Evolutionary conservation across 148 eudicot genomes (phyloP), one percentile per base, ranked within the genome.

Genomic region (Chenopodium berlandieri): DNA sequence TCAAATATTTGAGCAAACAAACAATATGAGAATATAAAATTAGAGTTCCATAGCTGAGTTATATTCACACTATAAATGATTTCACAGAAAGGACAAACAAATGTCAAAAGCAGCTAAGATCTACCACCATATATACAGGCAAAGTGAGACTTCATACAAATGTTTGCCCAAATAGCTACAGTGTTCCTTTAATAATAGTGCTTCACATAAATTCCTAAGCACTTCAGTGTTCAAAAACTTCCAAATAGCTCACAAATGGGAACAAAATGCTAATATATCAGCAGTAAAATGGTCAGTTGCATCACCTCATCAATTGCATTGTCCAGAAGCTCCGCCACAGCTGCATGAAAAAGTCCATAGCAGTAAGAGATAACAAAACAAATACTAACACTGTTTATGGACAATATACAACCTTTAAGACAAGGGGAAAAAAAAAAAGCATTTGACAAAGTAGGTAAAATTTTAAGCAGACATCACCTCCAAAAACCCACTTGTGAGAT

Each of bases 401-500:
- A 48, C n/a, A 17, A 56, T 44, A 30, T 44, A 66, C 37, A 80
- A 32, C 13, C 79, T 32, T 46, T 46, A 22, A 60, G 11, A 81
- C 14, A 70, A 54, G 37, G 58, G 17, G 14, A 3, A n/a, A 71
- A 81, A 78, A 23, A 23, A 27, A 27, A 27, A 27, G 1, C 30
- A 27, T 27, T 27, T 27, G 30, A 27, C 30, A 27, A 27, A 27
- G 30, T 27, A 27, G 30, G 30, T 27, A 27, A 27, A 27, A 27
- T 27, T 27, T 32, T 19, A 27, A 82, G 79, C 48, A 44, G 32
- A 52, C 75, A 84, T 47, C 82, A 92, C 97, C 98, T 84, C 98
- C 98, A 86, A 94, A 94, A 48, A 92, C 97, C 98, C 98, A 94
- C 86, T 94, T 94, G 83, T 94, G 98, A 73, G 98, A 92, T 83